A percentile compares a stretch with the other conserved stretches of the same genome.
These are phyloP conservation scores for Stephania yunnanensis DNA, from an alignment of 164 flowering plant species.

Conservation along the genomic window DNA sequence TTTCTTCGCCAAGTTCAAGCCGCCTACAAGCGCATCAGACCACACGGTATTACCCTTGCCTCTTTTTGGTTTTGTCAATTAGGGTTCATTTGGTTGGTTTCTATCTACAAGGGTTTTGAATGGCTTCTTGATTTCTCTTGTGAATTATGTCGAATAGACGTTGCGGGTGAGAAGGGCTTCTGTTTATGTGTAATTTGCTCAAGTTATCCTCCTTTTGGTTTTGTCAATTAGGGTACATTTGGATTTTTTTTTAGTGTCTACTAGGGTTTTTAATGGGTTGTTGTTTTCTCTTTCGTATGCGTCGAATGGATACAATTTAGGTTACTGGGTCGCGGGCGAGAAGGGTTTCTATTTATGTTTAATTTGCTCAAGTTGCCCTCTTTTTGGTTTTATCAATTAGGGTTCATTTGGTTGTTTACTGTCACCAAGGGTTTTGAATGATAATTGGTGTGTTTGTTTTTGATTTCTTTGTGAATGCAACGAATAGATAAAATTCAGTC, in stretches of 20 bases:
- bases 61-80: not conserved
- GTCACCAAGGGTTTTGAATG: not conserved
- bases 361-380: no score
- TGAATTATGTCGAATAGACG: no score
- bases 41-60: constrained; percentile 39
- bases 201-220: no score
- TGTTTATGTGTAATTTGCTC: no score
- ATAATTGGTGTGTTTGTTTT: not conserved
- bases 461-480: not conserved
- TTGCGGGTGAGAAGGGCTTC: no score
- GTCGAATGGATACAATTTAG: no score
- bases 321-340: no score
- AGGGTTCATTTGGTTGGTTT: not conserved
- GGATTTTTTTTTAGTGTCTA: no score
- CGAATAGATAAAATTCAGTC: constrained; percentile 44
- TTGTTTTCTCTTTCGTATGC: no score
- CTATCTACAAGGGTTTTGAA: not conserved
- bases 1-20: constrained; percentile 73
- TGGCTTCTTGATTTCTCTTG: not conserved
- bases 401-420: not conserved
- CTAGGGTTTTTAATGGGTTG: no score
- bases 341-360: no score
- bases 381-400: not conserved
- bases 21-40: constrained; percentile 83
- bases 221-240: no score